A percentile compares a stretch with the other conserved stretches of the same genome.
These are phyloP conservation scores for Peterozyma toletana DNA, from an alignment of 805 yeast genomes.

Conservation along the genomic window DNA sequence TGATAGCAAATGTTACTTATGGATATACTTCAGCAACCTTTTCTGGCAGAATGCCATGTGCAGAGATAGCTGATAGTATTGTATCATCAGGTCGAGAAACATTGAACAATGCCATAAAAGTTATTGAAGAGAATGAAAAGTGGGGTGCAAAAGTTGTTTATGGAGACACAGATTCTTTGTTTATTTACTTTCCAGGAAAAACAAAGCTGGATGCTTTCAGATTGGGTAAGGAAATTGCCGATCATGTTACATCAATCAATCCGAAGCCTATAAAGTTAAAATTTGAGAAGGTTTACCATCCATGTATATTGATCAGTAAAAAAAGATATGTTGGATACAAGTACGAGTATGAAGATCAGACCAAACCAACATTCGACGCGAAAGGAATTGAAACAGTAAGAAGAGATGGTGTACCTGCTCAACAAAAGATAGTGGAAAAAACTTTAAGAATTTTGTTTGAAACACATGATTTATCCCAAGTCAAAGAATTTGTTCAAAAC, in stretches of 20 bases:
- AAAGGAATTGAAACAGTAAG: conserved; percentile 95
- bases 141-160: conserved; percentile 94
- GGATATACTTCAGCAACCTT: conserved; percentile 94
- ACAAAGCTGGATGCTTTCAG: conserved; percentile 69
- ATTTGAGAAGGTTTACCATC: conserved; percentile 90
- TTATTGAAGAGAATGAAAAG: conserved; percentile 48
- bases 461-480: conserved; percentile 59
- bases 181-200: conserved; percentile 84
- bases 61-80: conserved; percentile 91
- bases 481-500: conserved; percentile 54
- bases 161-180: conserved; percentile 94
- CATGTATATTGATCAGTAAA: conserved; percentile 74
- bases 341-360: conserved; percentile 53
- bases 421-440: conserved; percentile 72
- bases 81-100: conserved; percentile 90
- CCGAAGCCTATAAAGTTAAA: conserved; percentile 81
- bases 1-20: conserved; percentile 92
- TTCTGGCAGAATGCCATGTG: conserved; percentile 96
- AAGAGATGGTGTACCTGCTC: conserved; percentile 92
- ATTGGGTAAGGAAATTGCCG: conserved; percentile 67
- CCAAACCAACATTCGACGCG: conserved; percentile 74
- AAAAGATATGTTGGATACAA: conserved; percentile 88
- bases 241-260: conserved; percentile 49
- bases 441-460: conserved; percentile 64
- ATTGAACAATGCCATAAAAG: conserved; percentile 57